Evolutionary conservation across 2,329 filamentous ascomycete species (phyloP), one percentile per base, ranked within the genome.

Genomic region (Aureobasidium lini): DNA sequence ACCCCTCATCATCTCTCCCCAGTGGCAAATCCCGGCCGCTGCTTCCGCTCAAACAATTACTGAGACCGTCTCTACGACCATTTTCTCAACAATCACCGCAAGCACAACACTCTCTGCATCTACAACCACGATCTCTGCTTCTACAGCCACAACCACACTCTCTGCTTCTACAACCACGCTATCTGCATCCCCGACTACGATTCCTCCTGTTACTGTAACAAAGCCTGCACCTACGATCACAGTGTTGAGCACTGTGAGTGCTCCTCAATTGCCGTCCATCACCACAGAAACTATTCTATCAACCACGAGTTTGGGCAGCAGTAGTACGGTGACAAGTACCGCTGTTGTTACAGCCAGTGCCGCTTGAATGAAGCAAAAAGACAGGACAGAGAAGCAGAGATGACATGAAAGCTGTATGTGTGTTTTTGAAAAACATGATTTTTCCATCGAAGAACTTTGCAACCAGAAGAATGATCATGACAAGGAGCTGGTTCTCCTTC

Each of bases 201-300:
- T 42, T 2, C 49, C 37, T 8, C 43, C 60, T 1, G 60, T 60
- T 16, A 62, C 60, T 3, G 62, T 63, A 13, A 63, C 62, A 5
- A 54, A 53, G 9, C 56, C 60, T 4, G 48, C 48, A n/a, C 62
- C 62, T 5, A 63, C 62, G 2, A 23, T 57, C 9, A 62, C 60
- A 4, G 39, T 60, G 11, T 37, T 60, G 10, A 59, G 39, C 15
- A 63, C 62, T 5, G 15, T 44, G n/a, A 56, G 23, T 23, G 49
- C 32, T 32, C 57, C 31, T 6, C 15, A 42, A 4, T 36, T 59
- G 16, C 61, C 61, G 6, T 42, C 31, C 7, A 57, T 63, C 44
- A 63, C 62, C 11, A 61, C 62, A 1, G 36, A 50, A 16, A 60
- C 57, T 1, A 36, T 61, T 2, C 46, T 63, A 34, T 57, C 47